phyloP scores from a whole-genome alignment of 2,329 filamentous ascomycete genomes.

The Reticulascus tulasneorum region DNA sequence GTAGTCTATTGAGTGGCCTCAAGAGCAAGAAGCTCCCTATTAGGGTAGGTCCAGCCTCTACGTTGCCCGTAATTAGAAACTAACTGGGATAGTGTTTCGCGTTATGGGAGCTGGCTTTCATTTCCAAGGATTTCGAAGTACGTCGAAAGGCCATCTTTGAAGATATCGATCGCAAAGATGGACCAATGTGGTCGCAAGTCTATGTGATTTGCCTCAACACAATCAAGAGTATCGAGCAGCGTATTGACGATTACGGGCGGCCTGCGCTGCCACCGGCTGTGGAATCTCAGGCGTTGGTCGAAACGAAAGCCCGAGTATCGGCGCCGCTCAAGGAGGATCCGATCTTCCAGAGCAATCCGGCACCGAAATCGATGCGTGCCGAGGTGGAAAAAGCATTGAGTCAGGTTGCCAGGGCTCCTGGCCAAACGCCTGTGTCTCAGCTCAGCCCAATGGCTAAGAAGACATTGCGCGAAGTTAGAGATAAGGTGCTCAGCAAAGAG shows the following conservation, averaged over 20 bases:
- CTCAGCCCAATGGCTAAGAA: slow-evolving; percentile 49
- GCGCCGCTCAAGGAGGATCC: slow-evolving; percentile 40
- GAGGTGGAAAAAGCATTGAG: slow-evolving; percentile 44
- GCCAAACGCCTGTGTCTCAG: slow-evolving; percentile 42
- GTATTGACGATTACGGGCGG: slow-evolving; percentile 61
- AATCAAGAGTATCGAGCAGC: slow-evolving; percentile 61
- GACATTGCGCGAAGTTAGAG: slow-evolving; percentile 42
- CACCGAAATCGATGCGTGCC: slow-evolving; percentile 32
- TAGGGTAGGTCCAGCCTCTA: slow-evolving; percentile 46
- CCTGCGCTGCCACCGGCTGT: slow-evolving; percentile 30
- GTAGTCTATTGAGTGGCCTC: slow-evolving; percentile 78
- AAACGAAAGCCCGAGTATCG: slow-evolving; percentile 30
- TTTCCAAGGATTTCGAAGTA: slow-evolving; percentile 69
- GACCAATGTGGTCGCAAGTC: slow-evolving; percentile 78
- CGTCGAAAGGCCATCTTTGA: slow-evolving; percentile 78
- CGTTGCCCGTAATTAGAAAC: not conserved
- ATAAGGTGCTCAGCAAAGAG: slow-evolving; percentile 46
- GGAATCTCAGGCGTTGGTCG: slow-evolving; percentile 13
- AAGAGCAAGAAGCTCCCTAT: slow-evolving; percentile 78
- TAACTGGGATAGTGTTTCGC: slow-evolving; percentile 53
- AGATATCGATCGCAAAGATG: slow-evolving; percentile 79
- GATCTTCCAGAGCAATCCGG: slow-evolving; percentile 37
- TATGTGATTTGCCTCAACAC: slow-evolving; percentile 65
- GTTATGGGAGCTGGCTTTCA: slow-evolving; percentile 84
- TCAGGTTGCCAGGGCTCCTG: slow-evolving; percentile 41